A percentile compares a stretch with the other conserved stretches of the same genome.
Evolutionary conservation across 1,139 yeast genomes (phyloP).

Genomic region (Protomyces gravidus): DNA sequence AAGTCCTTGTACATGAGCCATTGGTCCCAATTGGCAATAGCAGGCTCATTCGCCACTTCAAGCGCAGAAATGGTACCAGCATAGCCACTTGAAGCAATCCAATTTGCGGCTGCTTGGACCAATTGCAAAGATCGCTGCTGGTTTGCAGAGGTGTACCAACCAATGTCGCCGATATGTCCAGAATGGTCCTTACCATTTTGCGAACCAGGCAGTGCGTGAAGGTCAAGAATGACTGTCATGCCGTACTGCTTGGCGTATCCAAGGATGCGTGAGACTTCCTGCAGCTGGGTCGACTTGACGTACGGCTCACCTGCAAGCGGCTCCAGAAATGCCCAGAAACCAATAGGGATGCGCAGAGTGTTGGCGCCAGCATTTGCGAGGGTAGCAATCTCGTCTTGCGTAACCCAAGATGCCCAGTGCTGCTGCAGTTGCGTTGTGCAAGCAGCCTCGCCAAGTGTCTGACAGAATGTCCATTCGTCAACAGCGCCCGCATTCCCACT

Average conservation of each 20-base stretch:
- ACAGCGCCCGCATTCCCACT: constrained; percentile 44
- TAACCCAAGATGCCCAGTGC: constrained; percentile 80
- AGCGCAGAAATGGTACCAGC: constrained; percentile 37
- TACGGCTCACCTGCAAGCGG: constrained; percentile 69
- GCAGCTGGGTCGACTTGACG: constrained; percentile 69
- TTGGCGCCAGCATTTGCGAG: constrained; percentile 66
- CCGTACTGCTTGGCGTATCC: constrained; percentile 64
- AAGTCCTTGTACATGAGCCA: constrained; percentile 31
- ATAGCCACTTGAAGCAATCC: constrained; percentile 54
- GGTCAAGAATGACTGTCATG: constrained; percentile 80
- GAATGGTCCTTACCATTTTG: constrained; percentile 94
- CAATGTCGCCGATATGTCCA: constrained; percentile 53
- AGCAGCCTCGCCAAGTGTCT: constrained; percentile 57
- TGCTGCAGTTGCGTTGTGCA: constrained; percentile 52
- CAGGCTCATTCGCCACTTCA: constrained; percentile 68
- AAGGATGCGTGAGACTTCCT: constrained; percentile 68
- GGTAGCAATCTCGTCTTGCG: constrained; percentile 59
- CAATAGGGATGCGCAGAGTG: constrained; percentile 78
- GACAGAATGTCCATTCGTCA: constrained; percentile 76
- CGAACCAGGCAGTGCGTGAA: constrained; percentile 96
- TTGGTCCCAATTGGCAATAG: constrained; percentile 12
- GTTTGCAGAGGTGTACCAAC: constrained; percentile 35
- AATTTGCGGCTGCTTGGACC: constrained; percentile 61
- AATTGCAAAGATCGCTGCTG: constrained; percentile 60
- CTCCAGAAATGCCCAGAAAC: constrained; percentile 84